phyloP scores from a whole-genome alignment of 2,329 filamentous ascomycete genomes.

The Chaetoscypha palmicola region DNA sequence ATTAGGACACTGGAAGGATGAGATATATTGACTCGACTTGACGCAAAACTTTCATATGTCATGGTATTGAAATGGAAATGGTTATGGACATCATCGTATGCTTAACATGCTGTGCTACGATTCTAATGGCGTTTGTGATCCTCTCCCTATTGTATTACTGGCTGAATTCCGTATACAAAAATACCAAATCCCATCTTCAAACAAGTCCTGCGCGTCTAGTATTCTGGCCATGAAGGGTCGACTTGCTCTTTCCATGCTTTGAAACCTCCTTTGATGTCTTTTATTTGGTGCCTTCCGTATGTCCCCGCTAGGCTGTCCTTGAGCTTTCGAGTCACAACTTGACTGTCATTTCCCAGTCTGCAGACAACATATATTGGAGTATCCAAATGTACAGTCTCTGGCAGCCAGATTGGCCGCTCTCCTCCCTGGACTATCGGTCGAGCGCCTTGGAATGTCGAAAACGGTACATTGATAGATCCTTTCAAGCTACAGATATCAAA shows the following conservation, averaged over 20 bases:
- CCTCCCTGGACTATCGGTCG: constrained; percentile 9
- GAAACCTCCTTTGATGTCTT: constrained; percentile 66
- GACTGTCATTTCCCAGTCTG: constrained; percentile 71
- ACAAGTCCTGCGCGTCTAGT: constrained; percentile 32
- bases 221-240: constrained; percentile 52
- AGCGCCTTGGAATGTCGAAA: constrained; percentile 42
- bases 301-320: constrained; percentile 49
- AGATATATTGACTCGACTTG: background rate
- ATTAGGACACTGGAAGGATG: background rate
- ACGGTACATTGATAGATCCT: constrained; percentile 69
- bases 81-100: constrained; percentile 3
- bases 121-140: constrained; percentile 5
- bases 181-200: constrained; percentile 7
- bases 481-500: constrained; percentile 73
- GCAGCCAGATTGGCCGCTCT: constrained; percentile 33
- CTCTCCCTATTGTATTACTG: constrained; percentile 8
- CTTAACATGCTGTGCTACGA: constrained; percentile 5
- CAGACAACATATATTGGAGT: constrained; percentile 66
- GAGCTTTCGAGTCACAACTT: constrained; percentile 58
- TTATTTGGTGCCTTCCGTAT: constrained; percentile 48
- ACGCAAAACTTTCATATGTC: constrained; percentile 8
- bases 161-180: constrained; percentile 3
- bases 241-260: constrained; percentile 65
- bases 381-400: constrained; percentile 33
- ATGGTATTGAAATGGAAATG: background rate